Conservation (phyloP, 139 green algal species). For the Zygnema cylindricum region DNA sequence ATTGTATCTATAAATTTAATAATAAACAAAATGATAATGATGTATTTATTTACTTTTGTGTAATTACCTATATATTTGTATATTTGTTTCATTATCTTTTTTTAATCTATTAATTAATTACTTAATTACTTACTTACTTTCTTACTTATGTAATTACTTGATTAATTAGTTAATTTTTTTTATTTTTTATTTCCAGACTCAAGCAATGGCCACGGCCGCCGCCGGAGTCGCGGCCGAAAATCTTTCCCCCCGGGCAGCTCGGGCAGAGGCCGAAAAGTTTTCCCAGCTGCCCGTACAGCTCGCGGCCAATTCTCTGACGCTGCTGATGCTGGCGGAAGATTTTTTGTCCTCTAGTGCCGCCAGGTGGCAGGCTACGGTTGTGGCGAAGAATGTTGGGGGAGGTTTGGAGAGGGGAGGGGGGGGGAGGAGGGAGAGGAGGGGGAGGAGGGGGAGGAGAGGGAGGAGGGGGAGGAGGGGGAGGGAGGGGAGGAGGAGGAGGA, state of each 20-base stretch:
- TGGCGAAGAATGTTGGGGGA: not conserved
- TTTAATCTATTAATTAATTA: too few species aligned
- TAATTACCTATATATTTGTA: too few species aligned
- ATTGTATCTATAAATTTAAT: too few species aligned
- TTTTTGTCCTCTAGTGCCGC: slow-evolving; percentile 48
- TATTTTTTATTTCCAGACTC: slow-evolving; percentile 36
- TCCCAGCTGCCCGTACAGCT: slow-evolving; percentile 41
- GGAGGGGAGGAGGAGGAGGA: not conserved
- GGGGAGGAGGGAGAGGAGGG: not conserved
- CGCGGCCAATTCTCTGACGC: slow-evolving; percentile 38
- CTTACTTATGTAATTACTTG: too few species aligned
- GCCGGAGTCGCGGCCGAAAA: slow-evolving; percentile 28
- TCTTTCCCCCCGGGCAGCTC: slow-evolving; percentile 34
- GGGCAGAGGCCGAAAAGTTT: slow-evolving; percentile 43
- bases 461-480: not conserved
- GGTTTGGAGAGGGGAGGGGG: not conserved
- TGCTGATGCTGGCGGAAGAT: slow-evolving; percentile 57
- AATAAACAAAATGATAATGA: too few species aligned
- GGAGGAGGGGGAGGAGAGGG: not conserved
- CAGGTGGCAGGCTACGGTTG: not conserved
- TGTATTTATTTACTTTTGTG: too few species aligned
- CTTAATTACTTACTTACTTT: too few species aligned
- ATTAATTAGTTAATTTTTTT: too few species aligned
- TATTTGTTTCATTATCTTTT: too few species aligned
- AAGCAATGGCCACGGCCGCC: slow-evolving; percentile 29